Base-by-base conservation (phyloP, 2,329 filamentous ascomycete genomes). In the Arachnopeziza araneosa region DNA sequence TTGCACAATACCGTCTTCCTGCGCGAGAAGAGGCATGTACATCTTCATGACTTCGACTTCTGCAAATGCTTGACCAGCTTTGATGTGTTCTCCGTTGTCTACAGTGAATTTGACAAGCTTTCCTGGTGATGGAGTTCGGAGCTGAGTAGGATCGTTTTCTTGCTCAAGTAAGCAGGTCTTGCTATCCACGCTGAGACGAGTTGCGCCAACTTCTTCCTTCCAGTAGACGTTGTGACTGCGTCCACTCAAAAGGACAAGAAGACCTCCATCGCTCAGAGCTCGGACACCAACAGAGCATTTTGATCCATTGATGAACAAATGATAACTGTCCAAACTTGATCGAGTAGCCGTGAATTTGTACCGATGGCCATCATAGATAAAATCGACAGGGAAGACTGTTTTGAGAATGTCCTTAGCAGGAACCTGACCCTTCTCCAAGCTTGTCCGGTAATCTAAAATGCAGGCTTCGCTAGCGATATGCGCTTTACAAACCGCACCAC, bases 21-120 rank as follows among this genome's bases (percentile, higher is more conserved):
- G 89, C 2, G 95, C 90, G 63, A 99, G 84, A 58, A 99, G 83
- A 71, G 95, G 95, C 95, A 99, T 99, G 83, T 98, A 98, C 95
- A 99, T 99, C 84, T 99, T 99, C 95, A 99, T 99, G 77, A 99
- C 95, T 78, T 99, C 95, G 50, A 99, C 93, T 76, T 99, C 95
- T 59, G 95, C 95, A 72, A 92, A 99, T 36, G 93, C 82, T 76
- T 98, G 90, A 60, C 93, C 93, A 69, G 96, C 91, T 75, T 86
- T 88, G 76, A 99, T 86, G 74, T 99, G 95, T 68, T 92, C 84
- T 63, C 95, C 95, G 71, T 96, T 98, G 75, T 97, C 95, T 1
- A 99, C 90, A 1, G 91, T 90, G 77, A 95, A 99, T 79, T 96
- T 97, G 79, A 99, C 93, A 44, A 99, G 88, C 81, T 99, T 99